These are phyloP conservation scores for Westerdykella sp. DNA, from an alignment of 2,329 filamentous ascomycete species.

Conservation along the genomic window DNA sequence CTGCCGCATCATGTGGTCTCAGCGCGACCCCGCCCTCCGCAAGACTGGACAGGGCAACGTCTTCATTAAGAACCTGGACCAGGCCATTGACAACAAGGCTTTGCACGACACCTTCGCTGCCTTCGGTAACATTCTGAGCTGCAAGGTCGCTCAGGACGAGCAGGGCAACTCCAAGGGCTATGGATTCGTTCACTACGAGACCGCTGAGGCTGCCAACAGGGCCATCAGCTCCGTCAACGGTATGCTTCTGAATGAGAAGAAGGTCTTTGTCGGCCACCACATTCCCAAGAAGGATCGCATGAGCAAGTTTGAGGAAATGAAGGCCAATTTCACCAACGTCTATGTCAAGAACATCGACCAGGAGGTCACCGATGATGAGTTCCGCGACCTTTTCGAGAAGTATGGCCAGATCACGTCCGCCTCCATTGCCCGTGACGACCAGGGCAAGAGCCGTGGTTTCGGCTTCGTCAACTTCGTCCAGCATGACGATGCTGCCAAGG, in stretches of 20 bases:
- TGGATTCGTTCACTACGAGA: slow-evolving; percentile 99
- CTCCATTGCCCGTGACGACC: slow-evolving; percentile 83
- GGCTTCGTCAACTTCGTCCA: slow-evolving; percentile 94
- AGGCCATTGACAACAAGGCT: slow-evolving; percentile 99
- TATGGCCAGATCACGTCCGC: slow-evolving; percentile 94
- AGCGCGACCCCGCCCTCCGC: slow-evolving; percentile 96
- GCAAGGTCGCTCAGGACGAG: slow-evolving; percentile 99
- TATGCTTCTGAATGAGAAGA: slow-evolving; percentile 99
- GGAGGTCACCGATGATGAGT: slow-evolving; percentile 86
- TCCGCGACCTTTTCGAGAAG: slow-evolving; percentile 86
- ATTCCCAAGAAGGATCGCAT: slow-evolving; percentile 99
- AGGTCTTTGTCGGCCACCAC: slow-evolving; percentile 98
- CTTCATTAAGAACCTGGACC: slow-evolving; percentile 99
- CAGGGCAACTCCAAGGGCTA: slow-evolving; percentile 96
- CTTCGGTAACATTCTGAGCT: slow-evolving; percentile 98
- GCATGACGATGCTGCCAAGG: slow-evolving; percentile 77
- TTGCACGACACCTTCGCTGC: slow-evolving; percentile 97
- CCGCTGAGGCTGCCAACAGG: slow-evolving; percentile 89
- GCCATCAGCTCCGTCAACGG: slow-evolving; percentile 99
- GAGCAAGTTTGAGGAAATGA: slow-evolving; percentile 99
- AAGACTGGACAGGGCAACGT: slow-evolving; percentile 99
- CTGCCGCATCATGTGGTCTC: slow-evolving; percentile 99
- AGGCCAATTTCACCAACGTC: slow-evolving; percentile 99
- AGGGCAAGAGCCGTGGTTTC: slow-evolving; percentile 87
- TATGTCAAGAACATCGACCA: slow-evolving; percentile 96